phyloP scores from a whole-genome alignment of 371 early-diverging fungal species.

The Mucor plumbeus region DNA sequence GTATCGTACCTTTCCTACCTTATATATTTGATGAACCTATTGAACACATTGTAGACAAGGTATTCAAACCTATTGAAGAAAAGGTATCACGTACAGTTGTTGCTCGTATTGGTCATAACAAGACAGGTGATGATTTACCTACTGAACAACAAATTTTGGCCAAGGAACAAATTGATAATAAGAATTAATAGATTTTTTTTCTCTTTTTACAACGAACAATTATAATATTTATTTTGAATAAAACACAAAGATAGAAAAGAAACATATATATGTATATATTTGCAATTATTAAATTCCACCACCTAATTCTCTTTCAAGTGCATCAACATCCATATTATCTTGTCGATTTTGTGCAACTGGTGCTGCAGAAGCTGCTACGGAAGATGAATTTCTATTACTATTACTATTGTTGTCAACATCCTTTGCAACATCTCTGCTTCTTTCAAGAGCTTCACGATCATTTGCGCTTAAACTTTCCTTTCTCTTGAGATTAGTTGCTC shows the following conservation, averaged over 20 bases:
- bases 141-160: slow-evolving; percentile 15
- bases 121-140: slow-evolving; percentile 31
- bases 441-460: slow-evolving; percentile 47
- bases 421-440: slow-evolving; percentile 42
- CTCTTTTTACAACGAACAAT: background rate
- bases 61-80: slow-evolving; percentile 61
- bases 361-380: slow-evolving; percentile 25
- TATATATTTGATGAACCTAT: slow-evolving; percentile 77
- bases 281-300: slow-evolving; percentile 40
- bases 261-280: background rate
- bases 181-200: slow-evolving; percentile 2
- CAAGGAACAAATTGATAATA: slow-evolving; percentile 16
- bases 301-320: slow-evolving; percentile 65
- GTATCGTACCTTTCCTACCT: slow-evolving; percentile 73
- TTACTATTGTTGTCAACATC: slow-evolving; percentile 5
- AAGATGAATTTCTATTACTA: slow-evolving; percentile 14
- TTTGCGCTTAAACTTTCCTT: slow-evolving; percentile 48
- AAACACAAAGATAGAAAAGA: background rate
- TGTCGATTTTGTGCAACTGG: slow-evolving; percentile 17
- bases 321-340: slow-evolving; percentile 62
- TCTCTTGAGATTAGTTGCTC: slow-evolving; percentile 49
- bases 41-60: slow-evolving; percentile 68
- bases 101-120: slow-evolving; percentile 35
- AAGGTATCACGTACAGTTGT: slow-evolving; percentile 19
- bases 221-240: slow-evolving; percentile 2